These are phyloP conservation scores for Cetraspora pellucida DNA, from an alignment of 192 early-diverging fungal genomes.

Conservation along the genomic window DNA sequence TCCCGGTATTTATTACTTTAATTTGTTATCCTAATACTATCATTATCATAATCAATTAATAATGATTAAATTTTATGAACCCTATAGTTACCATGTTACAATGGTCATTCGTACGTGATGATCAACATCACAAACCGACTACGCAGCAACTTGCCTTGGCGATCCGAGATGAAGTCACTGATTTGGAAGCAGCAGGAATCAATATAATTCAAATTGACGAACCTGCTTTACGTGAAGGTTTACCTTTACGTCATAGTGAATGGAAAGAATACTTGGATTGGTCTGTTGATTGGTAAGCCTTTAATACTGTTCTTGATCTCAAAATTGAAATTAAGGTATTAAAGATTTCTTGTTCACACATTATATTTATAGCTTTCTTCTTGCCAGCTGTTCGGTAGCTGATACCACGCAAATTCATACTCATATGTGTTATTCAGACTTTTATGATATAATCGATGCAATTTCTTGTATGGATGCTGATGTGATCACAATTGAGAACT, in stretches of 20 bases:
- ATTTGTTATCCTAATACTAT: background rate
- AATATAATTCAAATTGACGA: slow-evolving; percentile 96
- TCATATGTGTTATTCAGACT: slow-evolving; percentile 99
- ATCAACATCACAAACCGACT: slow-evolving; percentile 83
- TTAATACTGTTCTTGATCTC: too few species aligned
- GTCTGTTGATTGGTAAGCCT: slow-evolving; percentile 68
- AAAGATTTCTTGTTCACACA: too few species aligned
- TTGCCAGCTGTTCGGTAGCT: slow-evolving; percentile 82
- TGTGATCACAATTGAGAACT: slow-evolving; percentile 98
- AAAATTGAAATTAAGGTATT: too few species aligned
- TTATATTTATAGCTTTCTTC: slow-evolving; percentile 67
- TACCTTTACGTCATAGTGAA: slow-evolving; percentile 86
- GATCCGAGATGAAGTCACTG: slow-evolving; percentile 93
- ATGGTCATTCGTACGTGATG: slow-evolving; percentile 99
- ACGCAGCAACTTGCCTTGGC: slow-evolving; percentile 92
- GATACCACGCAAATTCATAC: slow-evolving; percentile 95
- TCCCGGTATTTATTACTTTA: slow-evolving; percentile 43
- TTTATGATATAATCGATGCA: slow-evolving; percentile 96
- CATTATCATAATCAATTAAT: background rate
- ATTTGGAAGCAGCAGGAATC: slow-evolving; percentile 92
- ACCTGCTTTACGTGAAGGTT: slow-evolving; percentile 98
- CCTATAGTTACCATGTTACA: slow-evolving; percentile 84
- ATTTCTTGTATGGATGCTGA: slow-evolving; percentile 94
- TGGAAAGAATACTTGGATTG: slow-evolving; percentile 92
- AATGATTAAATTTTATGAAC: background rate